phyloP scores from a whole-genome alignment of 495 filamentous ascomycete genomes.

The Xylaria bambusicola region DNA sequence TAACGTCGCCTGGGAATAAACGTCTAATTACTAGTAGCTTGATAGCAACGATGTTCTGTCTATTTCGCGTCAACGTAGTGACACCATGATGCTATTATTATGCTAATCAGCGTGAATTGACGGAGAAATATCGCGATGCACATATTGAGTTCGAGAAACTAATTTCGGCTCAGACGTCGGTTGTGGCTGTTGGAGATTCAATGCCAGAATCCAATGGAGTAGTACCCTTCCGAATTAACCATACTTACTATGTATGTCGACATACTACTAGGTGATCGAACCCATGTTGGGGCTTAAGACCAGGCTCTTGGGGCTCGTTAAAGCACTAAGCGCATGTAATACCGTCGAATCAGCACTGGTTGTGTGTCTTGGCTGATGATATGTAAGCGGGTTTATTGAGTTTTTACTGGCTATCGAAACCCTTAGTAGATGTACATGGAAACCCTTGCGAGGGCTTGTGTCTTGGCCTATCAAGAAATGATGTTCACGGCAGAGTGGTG shows the following conservation, averaged over 20 bases:
- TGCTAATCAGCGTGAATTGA: neutral
- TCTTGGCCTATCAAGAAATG: neutral
- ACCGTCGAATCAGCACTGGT: neutral
- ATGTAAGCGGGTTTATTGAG: neutral
- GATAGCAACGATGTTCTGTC: no score
- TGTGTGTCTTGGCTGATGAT: neutral
- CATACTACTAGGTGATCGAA: no score
- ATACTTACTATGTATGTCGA: no score
- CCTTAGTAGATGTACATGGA: no score
- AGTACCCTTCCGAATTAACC: no score
- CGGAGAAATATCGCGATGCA: neutral
- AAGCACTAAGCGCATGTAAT: neutral
- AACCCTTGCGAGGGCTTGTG: neutral
- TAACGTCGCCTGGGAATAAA: conserved; percentile 12
- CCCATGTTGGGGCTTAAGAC: neutral
- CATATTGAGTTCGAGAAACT: neutral
- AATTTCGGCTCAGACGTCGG: neutral
- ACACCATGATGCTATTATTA: neutral
- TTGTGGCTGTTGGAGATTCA: neutral
- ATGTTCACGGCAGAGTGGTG: neutral
- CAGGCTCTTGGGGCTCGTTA: conserved; percentile 7
- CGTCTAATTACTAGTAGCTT: no score
- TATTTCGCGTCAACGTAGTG: neutral
- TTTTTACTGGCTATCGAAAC: no score
- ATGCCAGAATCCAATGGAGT: neutral